Evolutionary conservation across 371 early-diverging fungal species (phyloP).

Genomic region (Mucor irregularis): DNA sequence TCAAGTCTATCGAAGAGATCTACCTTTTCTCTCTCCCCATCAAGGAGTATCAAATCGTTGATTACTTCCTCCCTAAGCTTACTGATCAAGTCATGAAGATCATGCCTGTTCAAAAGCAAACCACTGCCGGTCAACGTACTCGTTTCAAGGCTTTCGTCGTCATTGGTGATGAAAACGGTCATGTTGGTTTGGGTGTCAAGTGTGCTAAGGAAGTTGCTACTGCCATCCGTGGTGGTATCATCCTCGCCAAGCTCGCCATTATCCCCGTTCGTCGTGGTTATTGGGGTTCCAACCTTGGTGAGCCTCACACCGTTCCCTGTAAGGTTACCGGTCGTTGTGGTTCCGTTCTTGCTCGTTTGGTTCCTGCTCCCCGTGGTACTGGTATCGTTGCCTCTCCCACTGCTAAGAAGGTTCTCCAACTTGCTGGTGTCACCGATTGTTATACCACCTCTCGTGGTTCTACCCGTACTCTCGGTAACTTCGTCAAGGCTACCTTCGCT

Average conservation of each 20-base stretch:
- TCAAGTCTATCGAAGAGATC: conserved; percentile 93
- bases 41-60: conserved; percentile 99
- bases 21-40: conserved; percentile 97
- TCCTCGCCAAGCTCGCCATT: conserved; percentile 97
- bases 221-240: conserved; percentile 98
- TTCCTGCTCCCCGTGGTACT: no score
- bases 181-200: conserved; percentile 99
- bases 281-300: conserved; percentile 97
- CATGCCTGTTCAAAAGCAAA: conserved; percentile 99
- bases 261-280: conserved; percentile 99
- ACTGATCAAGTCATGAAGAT: conserved; percentile 99
- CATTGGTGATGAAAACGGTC: conserved; percentile 97
- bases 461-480: conserved; percentile 93
- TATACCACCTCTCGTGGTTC: conserved; percentile 96
- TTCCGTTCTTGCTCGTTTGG: conserved; percentile 91
- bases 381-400: conserved; percentile 97
- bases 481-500: conserved; percentile 98
- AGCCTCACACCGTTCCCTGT: conserved; percentile 98
- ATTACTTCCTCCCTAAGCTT: conserved; percentile 96
- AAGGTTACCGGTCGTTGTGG: conserved; percentile 99
- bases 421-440: conserved; percentile 98
- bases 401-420: conserved; percentile 96
- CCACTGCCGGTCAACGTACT: conserved; percentile 99
- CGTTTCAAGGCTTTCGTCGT: conserved; percentile 99
- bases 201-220: conserved; percentile 99